Percentiles rank a stretch among this genome's conserved stretches.
These are phyloP conservation scores for Fusarium succisae DNA, from an alignment of 2,329 filamentous ascomycete genomes.

Conservation along the genomic window DNA sequence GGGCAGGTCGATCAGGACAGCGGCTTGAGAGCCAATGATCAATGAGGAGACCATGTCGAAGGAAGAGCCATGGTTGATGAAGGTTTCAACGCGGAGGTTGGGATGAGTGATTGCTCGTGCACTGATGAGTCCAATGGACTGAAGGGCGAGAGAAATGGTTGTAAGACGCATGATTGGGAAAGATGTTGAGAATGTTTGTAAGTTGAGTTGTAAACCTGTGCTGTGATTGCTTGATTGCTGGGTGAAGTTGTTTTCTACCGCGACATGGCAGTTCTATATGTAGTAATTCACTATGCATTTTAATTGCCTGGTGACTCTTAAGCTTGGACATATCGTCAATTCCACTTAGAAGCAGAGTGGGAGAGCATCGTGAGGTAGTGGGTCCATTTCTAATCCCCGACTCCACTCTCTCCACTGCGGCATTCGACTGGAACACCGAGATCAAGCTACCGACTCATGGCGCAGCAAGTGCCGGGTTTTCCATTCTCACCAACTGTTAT, in stretches of 20 bases:
- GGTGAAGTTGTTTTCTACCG: fast-evolving
- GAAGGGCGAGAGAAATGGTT: background rate
- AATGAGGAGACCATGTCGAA: background rate
- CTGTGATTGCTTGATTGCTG: background rate
- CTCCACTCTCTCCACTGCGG: background rate
- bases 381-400: background rate
- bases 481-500: fast-evolving
- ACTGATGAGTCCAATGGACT: background rate
- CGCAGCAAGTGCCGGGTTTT: background rate
- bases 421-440: background rate
- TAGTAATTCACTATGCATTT: fast-evolving
- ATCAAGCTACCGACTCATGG: background rate
- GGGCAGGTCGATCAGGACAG: background rate
- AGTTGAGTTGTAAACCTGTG: too few relatives aligned
- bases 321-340: too few relatives aligned
- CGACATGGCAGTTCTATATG: background rate
- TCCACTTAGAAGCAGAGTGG: background rate
- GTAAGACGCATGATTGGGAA: background rate
- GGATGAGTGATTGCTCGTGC: background rate
- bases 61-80: background rate
- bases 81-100: background rate
- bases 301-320: background rate
- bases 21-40: background rate
- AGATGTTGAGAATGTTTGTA: background rate
- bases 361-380: background rate